Percentiles rank a stretch among this genome's conserved stretches.
These are phyloP conservation scores for Biancaea sappan DNA, from an alignment of 306 rosid species.

Conservation along the genomic window DNA sequence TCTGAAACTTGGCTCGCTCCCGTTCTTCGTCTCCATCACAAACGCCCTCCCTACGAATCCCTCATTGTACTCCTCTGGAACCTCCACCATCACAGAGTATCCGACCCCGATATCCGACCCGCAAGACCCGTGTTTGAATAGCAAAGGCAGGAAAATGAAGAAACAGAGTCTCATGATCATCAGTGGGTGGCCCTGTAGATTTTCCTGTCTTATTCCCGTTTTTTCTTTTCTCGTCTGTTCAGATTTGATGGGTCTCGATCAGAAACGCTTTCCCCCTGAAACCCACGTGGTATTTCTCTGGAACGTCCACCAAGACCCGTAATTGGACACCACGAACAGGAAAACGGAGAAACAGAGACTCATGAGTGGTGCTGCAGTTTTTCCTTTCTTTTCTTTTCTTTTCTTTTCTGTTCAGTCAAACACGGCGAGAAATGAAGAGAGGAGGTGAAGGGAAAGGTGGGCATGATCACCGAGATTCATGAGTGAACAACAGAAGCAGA, in stretches of 20 bases:
- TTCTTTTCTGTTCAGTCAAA: too few species aligned
- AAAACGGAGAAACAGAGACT: slow-evolving; percentile 44
- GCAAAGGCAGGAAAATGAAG: slow-evolving; percentile 43
- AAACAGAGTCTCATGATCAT: slow-evolving; percentile 72
- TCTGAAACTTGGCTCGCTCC: slow-evolving; percentile 69
- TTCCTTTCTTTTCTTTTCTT: background rate
- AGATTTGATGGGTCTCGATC: too few species aligned
- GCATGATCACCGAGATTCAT: too few species aligned
- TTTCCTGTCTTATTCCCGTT: background rate
- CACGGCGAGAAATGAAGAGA: slow-evolving; percentile 46
- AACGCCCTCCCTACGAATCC: slow-evolving; percentile 72
- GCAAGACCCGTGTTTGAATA: slow-evolving; percentile 45
- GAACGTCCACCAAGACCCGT: slow-evolving; percentile 50
- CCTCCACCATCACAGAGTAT: slow-evolving; percentile 50
- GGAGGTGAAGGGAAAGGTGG: slow-evolving; percentile 42
- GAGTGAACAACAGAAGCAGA: too few species aligned
- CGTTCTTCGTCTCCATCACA: slow-evolving; percentile 46
- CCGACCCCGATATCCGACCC: slow-evolving; percentile 52
- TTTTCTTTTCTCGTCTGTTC: slow-evolving; percentile 30
- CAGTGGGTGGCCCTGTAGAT: slow-evolving; percentile 11
- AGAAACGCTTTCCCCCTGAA: too few species aligned
- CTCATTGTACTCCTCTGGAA: slow-evolving; percentile 52
- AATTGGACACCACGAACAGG: slow-evolving; percentile 40
- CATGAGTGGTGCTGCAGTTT: slow-evolving; percentile 47
- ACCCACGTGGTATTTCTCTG: too few species aligned